Evolutionary conservation across 768 basidiomycete species (phyloP), one percentile per base, ranked within the genome.

Genomic region (Mycena galopus): DNA sequence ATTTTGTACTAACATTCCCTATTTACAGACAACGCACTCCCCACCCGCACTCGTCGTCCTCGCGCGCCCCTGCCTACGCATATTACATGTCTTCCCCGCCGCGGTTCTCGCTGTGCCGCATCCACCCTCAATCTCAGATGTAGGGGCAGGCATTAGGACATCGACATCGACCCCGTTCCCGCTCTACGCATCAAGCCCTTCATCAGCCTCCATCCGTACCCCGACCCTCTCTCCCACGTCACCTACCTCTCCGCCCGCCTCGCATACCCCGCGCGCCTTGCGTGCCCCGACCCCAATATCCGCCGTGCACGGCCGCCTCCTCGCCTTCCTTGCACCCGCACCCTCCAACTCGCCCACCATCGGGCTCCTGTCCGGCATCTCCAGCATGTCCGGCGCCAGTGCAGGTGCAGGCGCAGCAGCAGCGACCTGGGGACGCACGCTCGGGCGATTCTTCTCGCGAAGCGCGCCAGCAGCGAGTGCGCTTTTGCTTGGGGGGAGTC

Each of bases 301-400:
- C 16, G 74, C 74, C 9, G 62, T 75, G 1, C 63, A 75, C 55
- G 71, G 71, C 11, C 74, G 74, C 23, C 71, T 75, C 21, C 74
- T 75, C 47, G 71, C 74, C 1, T 72, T 75, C 60, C 67, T 75
- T 37, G 67, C 74, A 8, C 67, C 61, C 10, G 35, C 58, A 59
- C 67, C 57, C 17, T 11, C 39, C 7, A 30, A 37, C 14, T 21
- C 62, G 16, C 58, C 59, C 11, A 47, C 69, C 37, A 5, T 25
- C 17, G 89, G 91, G 64, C 81, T 6, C 39, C 27, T 47, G 19
- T 47, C 44, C 44, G 21, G 21, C 44, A 16, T 21, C 4, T 14
- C 39, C 14, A 14, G 12, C 39, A 10, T 16, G 12, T 39, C 39
- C 21, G 8, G 12, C 17, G 17, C 42, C 4, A 19, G 17, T 16